Evolutionary conservation across 2,329 filamentous ascomycete species (phyloP).

Genomic region (Pseudogymnoascus sp.): DNA sequence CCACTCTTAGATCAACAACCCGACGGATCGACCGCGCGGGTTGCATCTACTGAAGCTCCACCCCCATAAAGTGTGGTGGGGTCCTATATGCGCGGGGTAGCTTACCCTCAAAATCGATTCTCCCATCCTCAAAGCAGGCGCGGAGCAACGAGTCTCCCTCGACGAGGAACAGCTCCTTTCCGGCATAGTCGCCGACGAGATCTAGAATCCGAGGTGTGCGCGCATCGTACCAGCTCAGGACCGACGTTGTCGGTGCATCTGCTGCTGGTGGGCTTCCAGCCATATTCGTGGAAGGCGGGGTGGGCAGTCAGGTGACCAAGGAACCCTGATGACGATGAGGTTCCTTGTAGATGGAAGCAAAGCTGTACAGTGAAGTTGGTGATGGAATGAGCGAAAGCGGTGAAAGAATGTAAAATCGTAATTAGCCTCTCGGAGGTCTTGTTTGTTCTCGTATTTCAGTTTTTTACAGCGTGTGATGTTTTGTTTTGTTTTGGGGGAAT

Average conservation of each 20-base stretch:
- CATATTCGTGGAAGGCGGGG: constrained; percentile 6
- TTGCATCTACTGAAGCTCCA: not conserved
- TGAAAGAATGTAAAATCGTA: constrained; percentile 4
- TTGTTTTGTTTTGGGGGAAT: constrained; percentile 8
- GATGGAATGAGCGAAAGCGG: not conserved
- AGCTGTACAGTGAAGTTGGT: not conserved
- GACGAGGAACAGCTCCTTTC: constrained; percentile 64
- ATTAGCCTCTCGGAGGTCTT: not conserved
- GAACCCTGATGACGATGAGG: constrained; percentile 7
- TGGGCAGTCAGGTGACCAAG: constrained; percentile 4
- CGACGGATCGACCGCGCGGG: not conserved
- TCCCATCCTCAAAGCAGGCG: constrained; percentile 53
- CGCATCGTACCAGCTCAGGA: constrained; percentile 34
- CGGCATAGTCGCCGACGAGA: constrained; percentile 68
- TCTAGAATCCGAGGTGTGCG: constrained; percentile 46
- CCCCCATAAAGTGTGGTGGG: not conserved
- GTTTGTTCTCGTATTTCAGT: not conserved
- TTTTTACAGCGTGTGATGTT: constrained; percentile 7
- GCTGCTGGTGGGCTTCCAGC: constrained; percentile 1
- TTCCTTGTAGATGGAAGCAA: constrained; percentile 6
- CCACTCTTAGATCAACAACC: not conserved
- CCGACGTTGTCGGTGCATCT: constrained; percentile 11
- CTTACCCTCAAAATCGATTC: constrained; percentile 55
- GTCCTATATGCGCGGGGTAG: not conserved
- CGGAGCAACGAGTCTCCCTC: constrained; percentile 67